phyloP scores from a whole-genome alignment of 768 basidiomycete species.

The Rickenella mellea region DNA sequence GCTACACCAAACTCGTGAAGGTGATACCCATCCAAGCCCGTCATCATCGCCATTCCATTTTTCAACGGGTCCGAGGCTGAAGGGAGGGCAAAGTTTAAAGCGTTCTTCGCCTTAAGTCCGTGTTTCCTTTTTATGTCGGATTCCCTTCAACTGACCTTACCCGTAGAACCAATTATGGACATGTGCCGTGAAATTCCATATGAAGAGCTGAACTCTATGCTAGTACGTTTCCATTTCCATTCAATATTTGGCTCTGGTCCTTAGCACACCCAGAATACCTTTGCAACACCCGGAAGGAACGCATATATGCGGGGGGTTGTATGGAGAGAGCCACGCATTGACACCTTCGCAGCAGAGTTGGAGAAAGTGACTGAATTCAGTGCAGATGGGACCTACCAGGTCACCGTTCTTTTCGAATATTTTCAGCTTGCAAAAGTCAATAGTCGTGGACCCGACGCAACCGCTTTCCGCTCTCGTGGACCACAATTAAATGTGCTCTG shows the following conservation, averaged over 20 bases:
- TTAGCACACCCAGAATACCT: conserved; percentile 1
- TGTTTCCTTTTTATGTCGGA: background rate
- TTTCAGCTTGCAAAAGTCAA: conserved; percentile 27
- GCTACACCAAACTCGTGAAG: no score
- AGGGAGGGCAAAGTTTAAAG: conserved; percentile 13
- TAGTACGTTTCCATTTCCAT: conserved; percentile 4
- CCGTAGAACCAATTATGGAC: conserved; percentile 9
- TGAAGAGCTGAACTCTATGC: conserved; percentile 7
- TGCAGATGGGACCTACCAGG: conserved; percentile 16
- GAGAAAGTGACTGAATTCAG: conserved; percentile 18
- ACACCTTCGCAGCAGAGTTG: conserved; percentile 19
- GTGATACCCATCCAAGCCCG: conserved; percentile 6
- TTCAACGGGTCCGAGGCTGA: conserved; percentile 17
- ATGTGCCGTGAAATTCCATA: conserved; percentile 12
- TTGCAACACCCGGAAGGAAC: conserved; percentile 25
- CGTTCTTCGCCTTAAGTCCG: conserved; percentile 15
- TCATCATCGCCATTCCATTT: conserved; percentile 9
- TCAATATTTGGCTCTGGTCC: background rate
- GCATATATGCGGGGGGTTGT: conserved; percentile 34
- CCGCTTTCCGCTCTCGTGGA: conserved; percentile 30
- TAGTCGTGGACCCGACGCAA: conserved; percentile 17
- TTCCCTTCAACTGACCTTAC: background rate
- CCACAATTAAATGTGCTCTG: conserved; percentile 24
- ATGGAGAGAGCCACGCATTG: conserved; percentile 18
- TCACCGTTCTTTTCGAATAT: conserved; percentile 30